A percentile compares a stretch with the other conserved stretches of the same genome.
These are phyloP conservation scores for Paspalum notatum DNA, from an alignment of 176 grass and related monocot species.

Conservation along the genomic window DNA sequence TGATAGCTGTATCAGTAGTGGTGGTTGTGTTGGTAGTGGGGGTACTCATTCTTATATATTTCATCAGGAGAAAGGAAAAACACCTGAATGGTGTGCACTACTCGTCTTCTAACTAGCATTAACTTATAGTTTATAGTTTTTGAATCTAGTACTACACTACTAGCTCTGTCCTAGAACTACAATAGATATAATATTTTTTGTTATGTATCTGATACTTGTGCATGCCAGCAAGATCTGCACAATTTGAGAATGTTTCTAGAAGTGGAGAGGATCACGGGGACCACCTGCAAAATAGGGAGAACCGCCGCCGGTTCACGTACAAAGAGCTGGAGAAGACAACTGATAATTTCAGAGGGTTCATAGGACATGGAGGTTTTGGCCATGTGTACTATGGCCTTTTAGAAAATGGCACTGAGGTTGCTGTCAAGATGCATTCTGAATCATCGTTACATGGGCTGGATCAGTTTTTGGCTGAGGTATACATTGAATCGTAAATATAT, in stretches of 20 bases:
- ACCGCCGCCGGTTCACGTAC: not conserved
- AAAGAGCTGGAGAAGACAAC: not conserved
- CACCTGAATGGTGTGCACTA: not conserved
- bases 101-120: not conserved
- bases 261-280: not conserved
- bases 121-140: not conserved
- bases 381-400: conserved; percentile 38
- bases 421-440: conserved; percentile 29
- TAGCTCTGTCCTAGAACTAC: too few species aligned
- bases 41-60: not conserved
- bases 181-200: not conserved
- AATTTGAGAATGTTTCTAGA: not conserved
- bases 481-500: not conserved
- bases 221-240: not conserved
- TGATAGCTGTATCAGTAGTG: not conserved
- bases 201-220: not conserved
- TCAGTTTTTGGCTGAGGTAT: conserved; percentile 47
- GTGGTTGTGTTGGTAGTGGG: not conserved
- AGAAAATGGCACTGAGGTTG: conserved; percentile 26
- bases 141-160: too few species aligned
- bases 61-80: not conserved
- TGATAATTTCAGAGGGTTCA: not conserved
- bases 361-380: conserved; percentile 45
- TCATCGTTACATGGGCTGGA: conserved; percentile 7
- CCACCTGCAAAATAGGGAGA: not conserved